Percentiles rank a stretch among this genome's conserved stretches.
Evolutionary conservation across 2,329 filamentous ascomycete species (phyloP).

Genomic region (Cadophora sp.): DNA sequence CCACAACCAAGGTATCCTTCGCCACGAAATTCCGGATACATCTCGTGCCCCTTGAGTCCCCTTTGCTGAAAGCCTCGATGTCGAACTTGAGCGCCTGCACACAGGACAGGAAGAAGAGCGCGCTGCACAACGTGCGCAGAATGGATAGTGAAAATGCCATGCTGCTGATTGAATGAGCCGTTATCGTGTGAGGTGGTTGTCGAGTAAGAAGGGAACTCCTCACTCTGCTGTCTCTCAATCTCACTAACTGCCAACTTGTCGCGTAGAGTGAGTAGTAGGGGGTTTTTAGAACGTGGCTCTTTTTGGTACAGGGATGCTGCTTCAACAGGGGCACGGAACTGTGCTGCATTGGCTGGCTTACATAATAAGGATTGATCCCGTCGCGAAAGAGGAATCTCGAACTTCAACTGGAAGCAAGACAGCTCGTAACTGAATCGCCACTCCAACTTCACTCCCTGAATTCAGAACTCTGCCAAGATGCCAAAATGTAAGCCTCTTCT

Average conservation of each 20-base stretch:
- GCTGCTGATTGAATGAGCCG: constrained; percentile 32
- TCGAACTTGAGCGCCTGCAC: constrained; percentile 90
- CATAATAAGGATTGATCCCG: not conserved
- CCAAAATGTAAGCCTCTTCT: constrained; percentile 76
- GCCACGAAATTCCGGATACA: constrained; percentile 97
- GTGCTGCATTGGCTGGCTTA: not conserved
- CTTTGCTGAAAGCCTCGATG: constrained; percentile 71
- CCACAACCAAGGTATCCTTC: constrained; percentile 91
- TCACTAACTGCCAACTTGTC: constrained; percentile 20
- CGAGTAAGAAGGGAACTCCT: constrained; percentile 14
- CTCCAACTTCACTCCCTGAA: constrained; percentile 2
- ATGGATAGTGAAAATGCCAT: constrained; percentile 60
- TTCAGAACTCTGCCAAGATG: constrained; percentile 62
- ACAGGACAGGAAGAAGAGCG: constrained; percentile 61
- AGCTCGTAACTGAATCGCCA: not conserved
- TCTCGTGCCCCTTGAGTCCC: constrained; percentile 75
- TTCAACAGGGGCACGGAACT: not conserved
- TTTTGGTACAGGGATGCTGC: constrained; percentile 31
- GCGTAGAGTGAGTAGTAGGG: constrained; percentile 30
- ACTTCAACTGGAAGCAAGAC: not conserved
- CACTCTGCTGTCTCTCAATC: not conserved
- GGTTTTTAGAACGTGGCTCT: constrained; percentile 39
- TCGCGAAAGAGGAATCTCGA: constrained; percentile 6
- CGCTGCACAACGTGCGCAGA: constrained; percentile 64
- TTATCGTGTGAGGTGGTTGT: constrained; percentile 32